Conservation (phyloP, 208 protist species). For the Trypanosoma platydactyli region DNA sequence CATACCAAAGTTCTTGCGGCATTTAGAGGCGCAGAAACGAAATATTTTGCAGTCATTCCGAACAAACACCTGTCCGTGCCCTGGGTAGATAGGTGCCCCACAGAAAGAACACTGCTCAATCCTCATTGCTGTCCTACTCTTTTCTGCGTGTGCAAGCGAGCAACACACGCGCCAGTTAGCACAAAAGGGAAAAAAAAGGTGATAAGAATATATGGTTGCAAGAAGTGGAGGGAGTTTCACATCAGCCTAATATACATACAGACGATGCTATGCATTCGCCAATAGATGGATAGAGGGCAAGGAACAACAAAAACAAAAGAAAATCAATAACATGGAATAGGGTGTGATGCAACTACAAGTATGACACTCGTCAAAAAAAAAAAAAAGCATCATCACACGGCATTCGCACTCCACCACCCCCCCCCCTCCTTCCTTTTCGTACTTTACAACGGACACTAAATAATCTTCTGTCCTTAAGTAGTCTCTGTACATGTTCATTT, state of each 20-base stretch:
- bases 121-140: slow-evolving; percentile 72
- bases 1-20: slow-evolving; percentile 99
- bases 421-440: no score
- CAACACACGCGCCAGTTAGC: background rate
- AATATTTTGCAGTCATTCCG: slow-evolving; percentile 98
- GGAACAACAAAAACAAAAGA: slow-evolving; percentile 28
- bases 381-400: no score
- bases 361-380: no score
- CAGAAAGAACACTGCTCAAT: slow-evolving; percentile 99
- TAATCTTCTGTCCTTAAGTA: no score
- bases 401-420: no score
- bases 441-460: no score
- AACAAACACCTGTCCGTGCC: slow-evolving; percentile 98
- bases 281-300: background rate
- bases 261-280: background rate
- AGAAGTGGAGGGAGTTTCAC: background rate
- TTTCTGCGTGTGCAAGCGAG: background rate
- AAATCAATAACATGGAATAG: background rate
- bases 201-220: slow-evolving; percentile 11
- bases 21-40: slow-evolving; percentile 99
- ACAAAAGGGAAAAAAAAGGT: background rate
- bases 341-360: background rate
- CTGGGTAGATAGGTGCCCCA: slow-evolving; percentile 97
- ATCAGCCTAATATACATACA: no score
- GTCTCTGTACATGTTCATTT: slow-evolving; percentile 7